Conservation (phyloP, 169 alveolate species). For the Cryptosporidium canis region DNA sequence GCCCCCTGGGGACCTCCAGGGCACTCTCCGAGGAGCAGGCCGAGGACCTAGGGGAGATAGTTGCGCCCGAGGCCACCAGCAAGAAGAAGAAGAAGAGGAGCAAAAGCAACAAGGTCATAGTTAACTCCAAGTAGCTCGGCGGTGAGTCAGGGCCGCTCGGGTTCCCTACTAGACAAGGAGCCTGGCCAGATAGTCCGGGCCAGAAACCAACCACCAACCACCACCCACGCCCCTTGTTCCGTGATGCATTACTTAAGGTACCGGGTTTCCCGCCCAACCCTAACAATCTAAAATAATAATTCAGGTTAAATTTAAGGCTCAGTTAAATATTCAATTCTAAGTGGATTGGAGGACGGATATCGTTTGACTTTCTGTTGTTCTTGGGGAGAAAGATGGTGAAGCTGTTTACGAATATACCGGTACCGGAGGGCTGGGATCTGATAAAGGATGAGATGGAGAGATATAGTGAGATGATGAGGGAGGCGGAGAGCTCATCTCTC, state of each 20-base stretch:
- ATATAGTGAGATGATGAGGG: constrained; percentile 93
- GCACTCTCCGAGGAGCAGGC: not conserved
- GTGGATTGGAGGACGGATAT: not conserved
- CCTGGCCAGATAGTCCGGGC: not conserved
- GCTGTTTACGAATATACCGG: constrained; percentile 78
- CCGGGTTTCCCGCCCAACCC: not conserved
- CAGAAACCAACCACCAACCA: not conserved
- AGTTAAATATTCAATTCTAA: too few species aligned
- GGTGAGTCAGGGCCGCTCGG: not conserved
- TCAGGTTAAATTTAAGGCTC: not conserved
- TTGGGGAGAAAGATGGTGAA: constrained; percentile 74
- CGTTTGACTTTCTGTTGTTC: not conserved
- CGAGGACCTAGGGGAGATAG: not conserved
- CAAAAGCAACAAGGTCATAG: not conserved
- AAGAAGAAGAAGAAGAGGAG: not conserved
- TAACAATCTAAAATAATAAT: not conserved
- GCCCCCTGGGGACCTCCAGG: not conserved
- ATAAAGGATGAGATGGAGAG: constrained; percentile 92
- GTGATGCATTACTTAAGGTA: not conserved
- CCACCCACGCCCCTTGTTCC: too few species aligned
- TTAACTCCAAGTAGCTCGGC: not conserved
- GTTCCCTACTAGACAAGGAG: not conserved
- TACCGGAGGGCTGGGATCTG: constrained; percentile 95
- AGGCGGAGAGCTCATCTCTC: constrained; percentile 92
- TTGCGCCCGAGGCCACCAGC: not conserved